These are phyloP conservation scores for Sporisorium iseilematis-ciliati DNA, from an alignment of 1,284 basidiomycete genomes.

Conservation along the genomic window DNA sequence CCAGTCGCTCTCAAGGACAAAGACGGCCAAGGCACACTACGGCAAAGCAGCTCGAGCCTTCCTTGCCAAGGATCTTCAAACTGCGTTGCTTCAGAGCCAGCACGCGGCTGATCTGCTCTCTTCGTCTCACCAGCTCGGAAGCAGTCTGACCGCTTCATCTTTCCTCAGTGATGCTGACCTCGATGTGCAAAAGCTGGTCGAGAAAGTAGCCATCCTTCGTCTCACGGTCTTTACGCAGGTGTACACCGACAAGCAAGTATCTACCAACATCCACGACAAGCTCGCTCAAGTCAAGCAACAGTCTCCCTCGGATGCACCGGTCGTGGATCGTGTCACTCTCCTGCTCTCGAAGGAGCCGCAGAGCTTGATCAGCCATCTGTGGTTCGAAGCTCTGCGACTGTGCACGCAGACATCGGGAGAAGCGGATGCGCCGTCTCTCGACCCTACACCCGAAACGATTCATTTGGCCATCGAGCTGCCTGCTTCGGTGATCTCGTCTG, in stretches of 20 bases:
- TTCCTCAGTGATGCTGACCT: slow-evolving; percentile 27
- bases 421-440: slow-evolving; percentile 40
- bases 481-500: slow-evolving; percentile 48
- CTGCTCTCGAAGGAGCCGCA: slow-evolving; percentile 40
- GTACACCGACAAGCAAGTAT: slow-evolving; percentile 34
- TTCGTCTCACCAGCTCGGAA: slow-evolving; percentile 33
- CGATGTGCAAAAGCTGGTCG: slow-evolving; percentile 28
- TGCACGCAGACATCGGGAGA: slow-evolving; percentile 33
- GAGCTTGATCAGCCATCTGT: slow-evolving; percentile 51
- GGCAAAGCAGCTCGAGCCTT: slow-evolving; percentile 52
- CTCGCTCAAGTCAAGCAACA: slow-evolving; percentile 24
- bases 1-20: slow-evolving; percentile 37
- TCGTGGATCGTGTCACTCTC: slow-evolving; percentile 25
- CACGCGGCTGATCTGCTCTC: slow-evolving; percentile 33
- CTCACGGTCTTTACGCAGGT: slow-evolving; percentile 52
- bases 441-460: slow-evolving; percentile 41
- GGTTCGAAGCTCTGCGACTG: slow-evolving; percentile 51
- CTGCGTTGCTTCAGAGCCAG: slow-evolving; percentile 46
- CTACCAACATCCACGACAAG: slow-evolving; percentile 18
- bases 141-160: slow-evolving; percentile 34
- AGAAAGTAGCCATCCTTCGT: slow-evolving; percentile 47
- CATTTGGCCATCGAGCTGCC: slow-evolving; percentile 49
- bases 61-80: slow-evolving; percentile 49
- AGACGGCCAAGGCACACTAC: slow-evolving; percentile 40
- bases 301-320: slow-evolving; percentile 14